Conservation (phyloP, 208 protist genomes). For the Wallacemonas sp. region DNA sequence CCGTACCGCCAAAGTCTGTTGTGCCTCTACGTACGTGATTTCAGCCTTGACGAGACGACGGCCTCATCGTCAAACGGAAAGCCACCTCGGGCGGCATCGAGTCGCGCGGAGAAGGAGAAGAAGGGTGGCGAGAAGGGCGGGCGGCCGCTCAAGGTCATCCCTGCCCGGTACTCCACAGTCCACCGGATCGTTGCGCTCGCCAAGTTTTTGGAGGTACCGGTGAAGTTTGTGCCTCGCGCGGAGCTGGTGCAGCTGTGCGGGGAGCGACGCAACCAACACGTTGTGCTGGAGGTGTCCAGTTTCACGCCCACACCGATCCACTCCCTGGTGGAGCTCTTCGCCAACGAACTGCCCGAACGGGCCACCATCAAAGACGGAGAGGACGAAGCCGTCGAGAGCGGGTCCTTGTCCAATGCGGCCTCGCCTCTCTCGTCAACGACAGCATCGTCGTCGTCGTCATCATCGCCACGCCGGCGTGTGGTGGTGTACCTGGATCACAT, state of each 20-base stretch:
- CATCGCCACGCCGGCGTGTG: neutral
- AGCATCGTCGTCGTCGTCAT: too few species aligned
- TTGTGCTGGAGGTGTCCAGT: slow-evolving; percentile 66
- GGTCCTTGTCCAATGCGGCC: too few species aligned
- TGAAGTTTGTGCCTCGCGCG: slow-evolving; percentile 56
- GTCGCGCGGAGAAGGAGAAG: too few species aligned
- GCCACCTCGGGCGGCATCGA: too few species aligned
- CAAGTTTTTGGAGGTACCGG: slow-evolving; percentile 45
- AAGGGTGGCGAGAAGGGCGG: neutral
- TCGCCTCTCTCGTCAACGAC: too few species aligned
- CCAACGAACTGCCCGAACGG: too few species aligned
- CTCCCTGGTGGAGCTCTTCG: slow-evolving; percentile 19
- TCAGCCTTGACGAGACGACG: slow-evolving; percentile 37
- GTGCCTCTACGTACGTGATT: slow-evolving; percentile 75
- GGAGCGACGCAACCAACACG: slow-evolving; percentile 81
- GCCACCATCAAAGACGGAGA: neutral
- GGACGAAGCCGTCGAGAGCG: neutral
- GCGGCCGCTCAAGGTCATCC: slow-evolving; percentile 30
- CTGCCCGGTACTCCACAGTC: slow-evolving; percentile 51
- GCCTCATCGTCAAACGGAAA: too few species aligned
- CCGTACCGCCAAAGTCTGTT: slow-evolving; percentile 27
- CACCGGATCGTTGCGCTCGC: slow-evolving; percentile 65
- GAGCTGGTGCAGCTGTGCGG: slow-evolving; percentile 80
- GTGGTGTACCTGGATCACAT: slow-evolving; percentile 78
- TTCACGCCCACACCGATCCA: slow-evolving; percentile 34